Evolutionary conservation across 2,329 filamentous ascomycete genomes (phyloP).

Genomic region (Saccharata proteae): DNA sequence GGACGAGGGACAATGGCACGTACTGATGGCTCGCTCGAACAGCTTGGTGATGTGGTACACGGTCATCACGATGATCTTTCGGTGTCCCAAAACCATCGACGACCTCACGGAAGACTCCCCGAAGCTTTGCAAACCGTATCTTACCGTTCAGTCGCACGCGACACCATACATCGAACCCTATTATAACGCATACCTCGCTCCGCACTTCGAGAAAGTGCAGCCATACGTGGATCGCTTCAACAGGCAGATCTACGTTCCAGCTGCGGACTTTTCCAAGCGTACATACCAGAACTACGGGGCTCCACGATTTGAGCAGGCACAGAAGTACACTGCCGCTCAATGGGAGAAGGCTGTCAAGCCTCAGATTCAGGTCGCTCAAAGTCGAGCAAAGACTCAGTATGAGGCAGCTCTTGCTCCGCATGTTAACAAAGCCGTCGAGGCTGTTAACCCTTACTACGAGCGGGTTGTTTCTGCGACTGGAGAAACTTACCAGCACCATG

Average conservation of each 20-base stretch:
- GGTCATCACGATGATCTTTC: constrained; percentile 67
- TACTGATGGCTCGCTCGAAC: neutral
- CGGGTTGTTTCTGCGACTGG: constrained; percentile 49
- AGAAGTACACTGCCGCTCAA: constrained; percentile 53
- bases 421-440: constrained; percentile 47
- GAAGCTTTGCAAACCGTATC: constrained; percentile 70
- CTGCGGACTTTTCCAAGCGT: constrained; percentile 48
- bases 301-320: constrained; percentile 56
- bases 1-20: neutral
- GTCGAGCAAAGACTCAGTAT: constrained; percentile 53
- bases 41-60: constrained; percentile 80
- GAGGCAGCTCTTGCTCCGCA: constrained; percentile 60
- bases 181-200: constrained; percentile 71
- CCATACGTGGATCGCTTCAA: constrained; percentile 57
- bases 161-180: constrained; percentile 72
- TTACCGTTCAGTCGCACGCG: constrained; percentile 52
- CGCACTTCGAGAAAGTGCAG: constrained; percentile 63
- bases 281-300: constrained; percentile 59
- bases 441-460: constrained; percentile 60
- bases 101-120: constrained; percentile 60
- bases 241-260: constrained; percentile 54
- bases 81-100: constrained; percentile 61
- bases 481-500: constrained; percentile 57
- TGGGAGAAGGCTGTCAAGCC: constrained; percentile 75
- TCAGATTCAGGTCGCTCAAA: constrained; percentile 54